Evolutionary conservation across 2,329 filamentous ascomycete species (phyloP), one percentile per base, ranked within the genome.

Genomic region (Aspergillus oerlinghausenensis): DNA sequence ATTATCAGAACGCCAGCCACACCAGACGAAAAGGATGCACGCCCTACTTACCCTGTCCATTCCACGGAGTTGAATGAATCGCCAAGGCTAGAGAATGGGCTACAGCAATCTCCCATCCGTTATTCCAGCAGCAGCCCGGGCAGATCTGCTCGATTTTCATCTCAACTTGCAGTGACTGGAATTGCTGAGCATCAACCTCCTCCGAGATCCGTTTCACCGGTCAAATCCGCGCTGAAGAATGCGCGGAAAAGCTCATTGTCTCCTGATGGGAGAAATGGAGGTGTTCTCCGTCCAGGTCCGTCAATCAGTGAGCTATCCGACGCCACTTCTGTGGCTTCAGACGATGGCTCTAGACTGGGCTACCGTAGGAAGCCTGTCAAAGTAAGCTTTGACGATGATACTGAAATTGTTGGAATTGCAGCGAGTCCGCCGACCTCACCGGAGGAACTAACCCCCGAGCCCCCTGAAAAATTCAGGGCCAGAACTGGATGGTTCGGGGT

Each of bases 341-440:
- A 77, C 43, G 78, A 80, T 49, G 75, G 75, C 9, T 63, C 60
- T 25, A 72, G 70, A 38, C 43, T 70, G 17, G 69, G 64, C 21
- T 74, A 74, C 58, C 82, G 79, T 61, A 85, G 81, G 70, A 84
- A 81, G 66, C 72, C 72, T 29, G 77, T 77, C 3, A 78, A 84
- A 53, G 84, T 87, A 52, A 96, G 91, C 74, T 97, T 87, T 62
- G 84, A 86, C 55, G 83, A 85, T 47, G 79, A 80, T 49, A 74
- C 80, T 4, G 75, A 80, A 54, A 66, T 81, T 26, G 75, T 82
- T 28, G 79, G 78, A 21, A 68, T 77, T 19, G 71, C 73, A 28
- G 72, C 74, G 8, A 77, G 73, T 35, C 71, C 75, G 50, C 71
- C 74, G 29, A 74, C 72, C 6, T 76, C 73, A 4, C 74, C 72